Conservation (phyloP, 148 eudicot species). For the Vaccinium vitisidaea region DNA sequence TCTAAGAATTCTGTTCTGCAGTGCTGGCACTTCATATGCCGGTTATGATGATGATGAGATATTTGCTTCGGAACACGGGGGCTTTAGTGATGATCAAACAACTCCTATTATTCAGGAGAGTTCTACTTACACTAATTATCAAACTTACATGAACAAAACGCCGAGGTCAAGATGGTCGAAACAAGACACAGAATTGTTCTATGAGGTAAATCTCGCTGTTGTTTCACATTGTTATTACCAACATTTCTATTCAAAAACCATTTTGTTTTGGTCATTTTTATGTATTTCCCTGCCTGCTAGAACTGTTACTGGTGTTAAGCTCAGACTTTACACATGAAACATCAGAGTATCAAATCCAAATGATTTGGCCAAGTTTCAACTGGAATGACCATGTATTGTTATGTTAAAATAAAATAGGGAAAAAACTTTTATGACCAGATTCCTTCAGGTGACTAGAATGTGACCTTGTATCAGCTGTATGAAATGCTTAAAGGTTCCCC, state of each 20-base stretch:
- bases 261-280: neutral
- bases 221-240: neutral
- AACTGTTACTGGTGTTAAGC: neutral
- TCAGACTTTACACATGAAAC: neutral
- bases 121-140: constrained; percentile 53
- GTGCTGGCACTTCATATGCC: constrained; percentile 33
- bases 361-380: neutral
- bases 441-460: neutral
- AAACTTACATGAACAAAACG: constrained; percentile 48
- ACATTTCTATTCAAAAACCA: neutral
- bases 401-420: neutral
- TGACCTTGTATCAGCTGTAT: neutral
- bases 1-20: constrained; percentile 27
- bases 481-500: neutral
- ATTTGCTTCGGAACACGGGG: constrained; percentile 38
- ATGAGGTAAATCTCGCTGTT: constrained; percentile 44
- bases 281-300: neutral
- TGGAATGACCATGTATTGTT: neutral
- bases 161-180: constrained; percentile 67
- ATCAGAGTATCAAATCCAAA: neutral
- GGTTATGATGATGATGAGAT: constrained; percentile 41
- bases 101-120: constrained; percentile 32
- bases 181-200: constrained; percentile 82
- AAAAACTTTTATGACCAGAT: neutral
- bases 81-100: constrained; percentile 31